A percentile compares a stretch with the other conserved stretches of the same genome.
Conservation (phyloP, 129 eudicot genomes). For the Calendula officinalis region DNA sequence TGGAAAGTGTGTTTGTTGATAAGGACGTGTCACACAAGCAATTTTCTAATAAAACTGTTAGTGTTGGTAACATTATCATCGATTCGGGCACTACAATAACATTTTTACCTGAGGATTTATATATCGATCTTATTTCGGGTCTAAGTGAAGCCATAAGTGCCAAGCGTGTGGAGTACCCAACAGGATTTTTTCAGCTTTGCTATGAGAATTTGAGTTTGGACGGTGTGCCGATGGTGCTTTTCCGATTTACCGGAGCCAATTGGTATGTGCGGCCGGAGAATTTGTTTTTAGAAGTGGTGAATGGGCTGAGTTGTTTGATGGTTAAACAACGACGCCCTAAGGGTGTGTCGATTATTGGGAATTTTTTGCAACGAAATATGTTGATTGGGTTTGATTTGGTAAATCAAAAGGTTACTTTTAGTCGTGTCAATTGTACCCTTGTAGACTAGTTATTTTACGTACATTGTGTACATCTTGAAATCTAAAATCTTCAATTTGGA, state of each 20-base stretch:
- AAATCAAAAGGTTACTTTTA: conserved; percentile 36
- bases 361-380: conserved; percentile 40
- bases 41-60: neutral
- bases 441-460: too few relatives aligned
- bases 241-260: conserved; percentile 44
- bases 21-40: conserved; percentile 2
- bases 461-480: too few relatives aligned
- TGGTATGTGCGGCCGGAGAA: conserved; percentile 15
- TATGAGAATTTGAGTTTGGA: conserved; percentile 9
- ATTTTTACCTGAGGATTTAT: conserved; percentile 14
- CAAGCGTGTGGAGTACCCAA: conserved; percentile 7
- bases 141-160: conserved; percentile 1
- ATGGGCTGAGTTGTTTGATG: conserved; percentile 36
- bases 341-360: conserved; percentile 36
- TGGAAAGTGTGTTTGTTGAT: conserved; percentile 49
- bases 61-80: conserved; percentile 41
- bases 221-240: conserved; percentile 25
- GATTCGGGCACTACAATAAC: conserved; percentile 62
- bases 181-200: conserved; percentile 26
- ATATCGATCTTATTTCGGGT: neutral
- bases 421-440: conserved; percentile 35
- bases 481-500: too few relatives aligned
- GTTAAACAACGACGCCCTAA: conserved; percentile 6
- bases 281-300: conserved; percentile 26
- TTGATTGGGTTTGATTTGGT: conserved; percentile 50